phyloP scores from a whole-genome alignment of 116 monocot species.

The Posidonia oceanica region DNA sequence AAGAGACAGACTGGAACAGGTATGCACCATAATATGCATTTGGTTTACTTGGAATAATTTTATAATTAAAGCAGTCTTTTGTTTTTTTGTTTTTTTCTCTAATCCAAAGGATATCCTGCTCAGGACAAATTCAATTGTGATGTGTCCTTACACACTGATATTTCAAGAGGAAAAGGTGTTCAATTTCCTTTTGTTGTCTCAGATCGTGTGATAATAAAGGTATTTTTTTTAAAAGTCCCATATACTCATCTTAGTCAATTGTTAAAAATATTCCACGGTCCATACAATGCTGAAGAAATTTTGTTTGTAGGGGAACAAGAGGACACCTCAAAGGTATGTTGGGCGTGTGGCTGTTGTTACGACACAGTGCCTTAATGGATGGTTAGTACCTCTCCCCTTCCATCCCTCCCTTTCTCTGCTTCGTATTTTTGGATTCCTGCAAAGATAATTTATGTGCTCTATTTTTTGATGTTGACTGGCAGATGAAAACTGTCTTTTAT shows the following conservation, averaged over 20 bases:
- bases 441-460: too few species aligned
- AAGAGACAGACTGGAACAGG: constrained; percentile 70
- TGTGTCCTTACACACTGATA: constrained; percentile 31
- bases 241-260: too few species aligned
- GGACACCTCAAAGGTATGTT: constrained; percentile 78
- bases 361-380: constrained; percentile 89
- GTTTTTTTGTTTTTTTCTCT: background rate
- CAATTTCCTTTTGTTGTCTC: constrained; percentile 83
- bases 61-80: background rate
- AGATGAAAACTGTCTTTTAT: too few species aligned
- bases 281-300: constrained; percentile 3
- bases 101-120: background rate
- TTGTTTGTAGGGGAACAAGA: constrained; percentile 57
- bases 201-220: constrained; percentile 85
- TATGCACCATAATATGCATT: background rate
- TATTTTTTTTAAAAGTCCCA: constrained; percentile 10
- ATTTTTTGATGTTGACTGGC: too few species aligned
- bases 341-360: constrained; percentile 82
- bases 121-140: constrained; percentile 55
- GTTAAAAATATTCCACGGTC: background rate
- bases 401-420: too few species aligned
- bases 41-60: background rate
- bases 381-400: constrained; percentile 31
- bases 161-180: constrained; percentile 59
- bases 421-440: too few species aligned